These are phyloP conservation scores for Phaeosphaeriaceae sp. DNA, from an alignment of 2,329 filamentous ascomycete species.

Conservation along the genomic window DNA sequence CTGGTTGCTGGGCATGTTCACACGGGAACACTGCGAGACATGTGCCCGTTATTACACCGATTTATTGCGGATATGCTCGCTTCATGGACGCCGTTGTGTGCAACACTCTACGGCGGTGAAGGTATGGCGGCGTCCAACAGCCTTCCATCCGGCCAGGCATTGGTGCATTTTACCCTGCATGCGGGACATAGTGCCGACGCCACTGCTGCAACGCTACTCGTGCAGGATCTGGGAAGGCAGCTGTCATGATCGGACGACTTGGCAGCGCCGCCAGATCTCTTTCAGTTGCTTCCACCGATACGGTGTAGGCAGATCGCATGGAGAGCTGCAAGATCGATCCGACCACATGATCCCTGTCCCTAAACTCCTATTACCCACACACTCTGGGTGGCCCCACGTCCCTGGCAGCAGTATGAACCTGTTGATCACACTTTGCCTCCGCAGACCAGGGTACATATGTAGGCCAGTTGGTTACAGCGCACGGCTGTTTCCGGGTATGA, in stretches of 20 bases:
- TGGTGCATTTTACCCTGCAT: conserved; percentile 34
- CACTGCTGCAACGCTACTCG: conserved; percentile 30
- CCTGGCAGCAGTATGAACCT: conserved; percentile 21
- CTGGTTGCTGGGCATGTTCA: conserved; percentile 20
- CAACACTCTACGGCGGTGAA: conserved; percentile 20
- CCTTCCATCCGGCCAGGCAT: conserved; percentile 14
- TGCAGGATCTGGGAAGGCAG: conserved; percentile 40
- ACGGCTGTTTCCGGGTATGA: conserved; percentile 33
- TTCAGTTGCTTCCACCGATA: conserved; percentile 25
- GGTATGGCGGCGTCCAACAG: conserved; percentile 13
- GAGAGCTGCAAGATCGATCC: conserved; percentile 33
- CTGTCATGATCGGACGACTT: conserved; percentile 34
- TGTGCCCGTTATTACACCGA: conserved; percentile 14
- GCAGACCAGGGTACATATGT: conserved; percentile 22
- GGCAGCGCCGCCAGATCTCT: conserved; percentile 37
- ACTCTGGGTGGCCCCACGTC: conserved; percentile 25
- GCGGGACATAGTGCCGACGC: conserved; percentile 34
- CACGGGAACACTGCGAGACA: conserved; percentile 14
- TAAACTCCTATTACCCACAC: conserved; percentile 21
- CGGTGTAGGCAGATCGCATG: conserved; percentile 33
- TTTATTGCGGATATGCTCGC: conserved; percentile 17
- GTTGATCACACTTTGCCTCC: conserved; percentile 25
- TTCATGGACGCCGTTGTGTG: conserved; percentile 16
- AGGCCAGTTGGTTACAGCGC: conserved; percentile 28
- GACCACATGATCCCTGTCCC: conserved; percentile 29